Evolutionary conservation across 2,329 filamentous ascomycete genomes (phyloP).

Genomic region (Blastomyces gilchristii): DNA sequence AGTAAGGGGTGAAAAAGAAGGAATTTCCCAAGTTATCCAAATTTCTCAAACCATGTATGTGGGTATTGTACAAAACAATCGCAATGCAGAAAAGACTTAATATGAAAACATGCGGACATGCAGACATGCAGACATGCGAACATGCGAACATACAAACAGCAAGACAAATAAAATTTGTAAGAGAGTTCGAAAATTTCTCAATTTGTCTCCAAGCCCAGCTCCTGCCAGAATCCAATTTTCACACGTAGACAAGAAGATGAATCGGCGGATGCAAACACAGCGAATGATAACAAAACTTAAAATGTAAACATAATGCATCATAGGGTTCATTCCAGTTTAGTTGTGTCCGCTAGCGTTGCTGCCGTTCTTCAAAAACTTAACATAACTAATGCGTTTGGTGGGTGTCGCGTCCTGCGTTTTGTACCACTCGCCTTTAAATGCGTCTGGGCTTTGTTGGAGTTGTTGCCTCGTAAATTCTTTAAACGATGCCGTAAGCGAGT

Average conservation of each 20-base stretch:
- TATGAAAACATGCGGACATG: background rate
- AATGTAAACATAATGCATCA: background rate
- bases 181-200: background rate
- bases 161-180: background rate
- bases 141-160: no score
- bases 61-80: background rate
- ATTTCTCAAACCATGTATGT: background rate
- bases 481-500: background rate
- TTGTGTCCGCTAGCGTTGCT: no score
- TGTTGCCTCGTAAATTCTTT: background rate
- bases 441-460: background rate
- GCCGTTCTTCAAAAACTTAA: background rate
- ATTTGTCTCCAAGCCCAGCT: background rate
- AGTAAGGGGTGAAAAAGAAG: background rate
- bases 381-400: background rate
- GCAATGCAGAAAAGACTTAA: background rate
- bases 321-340: background rate
- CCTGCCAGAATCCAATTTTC: background rate
- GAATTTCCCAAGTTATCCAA: background rate
- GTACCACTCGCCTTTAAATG: background rate
- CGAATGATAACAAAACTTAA: background rate
- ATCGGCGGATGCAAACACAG: background rate
- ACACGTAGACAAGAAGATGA: no score
- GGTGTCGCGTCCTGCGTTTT: background rate
- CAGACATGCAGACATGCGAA: no score